A percentile compares a stretch with the other conserved stretches of the same genome.
Conservation (phyloP, 169 alveolate genomes). For the Plasmodium gonderi region DNA sequence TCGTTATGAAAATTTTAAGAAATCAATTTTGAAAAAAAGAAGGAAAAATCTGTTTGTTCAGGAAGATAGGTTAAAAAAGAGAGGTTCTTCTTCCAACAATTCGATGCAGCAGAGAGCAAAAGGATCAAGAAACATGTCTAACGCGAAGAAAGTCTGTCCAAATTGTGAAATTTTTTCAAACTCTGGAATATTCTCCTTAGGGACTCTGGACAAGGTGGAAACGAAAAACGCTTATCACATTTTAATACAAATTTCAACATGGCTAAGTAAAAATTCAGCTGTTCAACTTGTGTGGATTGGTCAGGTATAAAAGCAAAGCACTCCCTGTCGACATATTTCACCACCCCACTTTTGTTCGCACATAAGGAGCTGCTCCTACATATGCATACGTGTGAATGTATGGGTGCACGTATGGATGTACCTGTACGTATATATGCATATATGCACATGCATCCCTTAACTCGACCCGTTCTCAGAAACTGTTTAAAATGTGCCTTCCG, state of each 20-base stretch:
- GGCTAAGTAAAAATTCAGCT: conserved; percentile 64
- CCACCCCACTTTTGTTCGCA: too few relatives aligned
- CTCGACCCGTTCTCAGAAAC: conserved; percentile 11
- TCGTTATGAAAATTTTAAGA: conserved; percentile 16
- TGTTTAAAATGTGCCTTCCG: conserved; percentile 66
- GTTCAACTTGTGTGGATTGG: conserved; percentile 54
- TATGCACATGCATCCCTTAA: background rate
- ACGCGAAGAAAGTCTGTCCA: too few relatives aligned
- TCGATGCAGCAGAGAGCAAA: background rate
- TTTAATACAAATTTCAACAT: conserved; percentile 57
- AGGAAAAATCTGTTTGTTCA: background rate
- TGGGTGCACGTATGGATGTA: background rate
- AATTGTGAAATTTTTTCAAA: too few relatives aligned
- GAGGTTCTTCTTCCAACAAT: background rate
- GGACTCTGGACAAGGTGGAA: background rate
- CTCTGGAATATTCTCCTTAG: too few relatives aligned
- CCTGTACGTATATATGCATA: background rate
- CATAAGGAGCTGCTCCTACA: too few relatives aligned
- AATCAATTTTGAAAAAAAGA: conserved; percentile 12
- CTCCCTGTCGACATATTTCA: background rate
- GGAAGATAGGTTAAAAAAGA: background rate
- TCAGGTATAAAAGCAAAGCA: conserved; percentile 24
- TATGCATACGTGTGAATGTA: background rate
- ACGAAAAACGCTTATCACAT: conserved; percentile 24
- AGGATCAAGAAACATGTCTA: too few relatives aligned